Conservation (phyloP, 2,329 filamentous ascomycete species). For the Ophiostoma montium region DNA sequence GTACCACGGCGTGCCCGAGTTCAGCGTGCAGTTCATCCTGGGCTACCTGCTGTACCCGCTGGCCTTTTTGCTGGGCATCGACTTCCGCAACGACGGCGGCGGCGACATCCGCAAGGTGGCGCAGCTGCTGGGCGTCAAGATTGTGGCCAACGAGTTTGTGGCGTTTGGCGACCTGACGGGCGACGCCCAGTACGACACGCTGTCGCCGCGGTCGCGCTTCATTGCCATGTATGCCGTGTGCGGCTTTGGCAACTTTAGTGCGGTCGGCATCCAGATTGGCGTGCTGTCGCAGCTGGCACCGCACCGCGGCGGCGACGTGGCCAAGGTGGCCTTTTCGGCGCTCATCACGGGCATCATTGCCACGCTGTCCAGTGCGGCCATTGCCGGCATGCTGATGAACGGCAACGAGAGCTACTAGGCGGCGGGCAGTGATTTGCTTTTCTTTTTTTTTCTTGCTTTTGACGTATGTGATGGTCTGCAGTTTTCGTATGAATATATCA, state of each 20-base stretch:
- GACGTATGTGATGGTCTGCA: no score
- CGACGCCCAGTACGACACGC: slow-evolving; percentile 34
- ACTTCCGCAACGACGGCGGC: slow-evolving; percentile 32
- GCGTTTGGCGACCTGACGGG: slow-evolving; percentile 39
- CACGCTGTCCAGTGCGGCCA: slow-evolving; percentile 63
- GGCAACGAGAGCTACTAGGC: slow-evolving; percentile 14
- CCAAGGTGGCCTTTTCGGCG: slow-evolving; percentile 60
- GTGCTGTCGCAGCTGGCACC: slow-evolving; percentile 73
- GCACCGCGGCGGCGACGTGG: slow-evolving; percentile 58
- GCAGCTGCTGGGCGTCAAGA: slow-evolving; percentile 64
- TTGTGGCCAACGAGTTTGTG: slow-evolving; percentile 75
- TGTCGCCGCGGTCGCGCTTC: slow-evolving; percentile 58
- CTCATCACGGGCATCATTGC: slow-evolving; percentile 64
- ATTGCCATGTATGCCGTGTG: slow-evolving; percentile 81
- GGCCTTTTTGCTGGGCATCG: slow-evolving; percentile 66
- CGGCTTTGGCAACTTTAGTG: slow-evolving; percentile 75
- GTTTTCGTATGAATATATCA: no score
- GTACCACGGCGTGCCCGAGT: slow-evolving; percentile 56
- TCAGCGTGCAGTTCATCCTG: slow-evolving; percentile 62
- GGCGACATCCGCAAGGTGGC: slow-evolving; percentile 58
- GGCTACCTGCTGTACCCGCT: slow-evolving; percentile 68
- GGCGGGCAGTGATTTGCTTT: no score
- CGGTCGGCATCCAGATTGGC: slow-evolving; percentile 79
- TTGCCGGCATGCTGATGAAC: slow-evolving; percentile 61
- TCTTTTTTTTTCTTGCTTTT: no score